Evolutionary conservation across 306 rosid species (phyloP).

Genomic region (Medicago arabica): DNA sequence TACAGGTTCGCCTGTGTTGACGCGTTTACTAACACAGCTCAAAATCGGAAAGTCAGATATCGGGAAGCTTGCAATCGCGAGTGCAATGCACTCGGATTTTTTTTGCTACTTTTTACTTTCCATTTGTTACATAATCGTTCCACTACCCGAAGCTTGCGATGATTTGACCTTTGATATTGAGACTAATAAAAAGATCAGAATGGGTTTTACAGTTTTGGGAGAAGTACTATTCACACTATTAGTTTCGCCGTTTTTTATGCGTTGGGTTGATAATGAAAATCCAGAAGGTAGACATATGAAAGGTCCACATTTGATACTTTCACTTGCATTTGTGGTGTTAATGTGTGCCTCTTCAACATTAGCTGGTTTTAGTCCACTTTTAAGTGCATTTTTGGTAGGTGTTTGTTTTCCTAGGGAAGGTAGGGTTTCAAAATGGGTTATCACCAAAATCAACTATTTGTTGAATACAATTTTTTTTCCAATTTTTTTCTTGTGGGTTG

Average conservation of each 20-base stretch:
- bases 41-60: constrained; percentile 92
- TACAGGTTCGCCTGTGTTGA: constrained; percentile 83
- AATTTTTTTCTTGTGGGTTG: constrained; percentile 93
- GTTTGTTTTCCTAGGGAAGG: constrained; percentile 82
- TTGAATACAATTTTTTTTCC: constrained; percentile 69
- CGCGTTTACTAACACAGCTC: constrained; percentile 68
- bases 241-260: constrained; percentile 73
- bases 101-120: constrained; percentile 63
- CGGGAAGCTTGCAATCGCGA: constrained; percentile 78
- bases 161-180: background rate
- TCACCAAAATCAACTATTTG: constrained; percentile 75
- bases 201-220: constrained; percentile 48
- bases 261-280: constrained; percentile 88
- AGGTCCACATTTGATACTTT: constrained; percentile 81
- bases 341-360: constrained; percentile 58
- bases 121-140: constrained; percentile 52
- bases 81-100: constrained; percentile 86
- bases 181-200: background rate
- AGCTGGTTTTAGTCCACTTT: constrained; percentile 57
- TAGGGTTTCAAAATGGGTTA: constrained; percentile 81
- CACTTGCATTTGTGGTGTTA: constrained; percentile 78
- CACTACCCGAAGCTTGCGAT: constrained; percentile 43
- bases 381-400: constrained; percentile 87
- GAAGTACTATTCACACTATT: constrained; percentile 57
- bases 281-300: constrained; percentile 95